Percentiles rank a stretch among this genome's conserved stretches.
These are phyloP conservation scores for Trichophyton mentagrophytes DNA, from an alignment of 2,329 filamentous ascomycete genomes.

Conservation along the genomic window DNA sequence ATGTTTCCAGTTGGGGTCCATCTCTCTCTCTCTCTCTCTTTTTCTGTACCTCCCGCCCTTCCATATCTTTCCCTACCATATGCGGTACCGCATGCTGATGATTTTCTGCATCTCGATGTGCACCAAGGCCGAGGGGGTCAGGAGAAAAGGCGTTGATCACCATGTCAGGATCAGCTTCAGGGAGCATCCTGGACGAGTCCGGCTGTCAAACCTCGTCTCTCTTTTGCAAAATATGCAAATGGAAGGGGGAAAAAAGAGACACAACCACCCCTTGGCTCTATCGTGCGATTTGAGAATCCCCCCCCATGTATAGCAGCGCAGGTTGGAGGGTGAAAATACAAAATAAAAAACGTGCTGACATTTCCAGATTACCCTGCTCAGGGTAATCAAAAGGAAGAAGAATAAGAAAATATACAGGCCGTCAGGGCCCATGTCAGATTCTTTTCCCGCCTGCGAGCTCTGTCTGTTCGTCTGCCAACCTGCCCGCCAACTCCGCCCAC, in stretches of 20 bases:
- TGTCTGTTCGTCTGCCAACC: background rate
- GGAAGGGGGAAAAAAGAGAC: background rate
- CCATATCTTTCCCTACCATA: background rate
- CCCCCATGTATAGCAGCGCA: background rate
- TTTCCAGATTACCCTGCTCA: background rate
- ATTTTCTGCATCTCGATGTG: background rate
- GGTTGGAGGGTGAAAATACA: background rate
- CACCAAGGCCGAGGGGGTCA: background rate
- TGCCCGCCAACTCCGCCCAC: background rate
- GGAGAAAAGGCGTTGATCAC: background rate
- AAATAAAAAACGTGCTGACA: background rate
- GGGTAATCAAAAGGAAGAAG: background rate
- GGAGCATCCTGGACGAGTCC: constrained; percentile 1
- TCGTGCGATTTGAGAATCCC: constrained; percentile 2
- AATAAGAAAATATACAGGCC: background rate
- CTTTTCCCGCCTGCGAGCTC: background rate
- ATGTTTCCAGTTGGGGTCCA: background rate
- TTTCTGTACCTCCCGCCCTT: no score
- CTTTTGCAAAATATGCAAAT: background rate
- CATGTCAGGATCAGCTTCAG: background rate
- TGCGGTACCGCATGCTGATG: background rate
- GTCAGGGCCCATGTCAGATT: background rate
- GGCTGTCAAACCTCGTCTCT: background rate
- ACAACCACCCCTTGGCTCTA: background rate
- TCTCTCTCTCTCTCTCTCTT: background rate